Evolutionary conservation across 1,284 basidiomycete genomes (phyloP).

Genomic region (Exsudoporus floridanus): DNA sequence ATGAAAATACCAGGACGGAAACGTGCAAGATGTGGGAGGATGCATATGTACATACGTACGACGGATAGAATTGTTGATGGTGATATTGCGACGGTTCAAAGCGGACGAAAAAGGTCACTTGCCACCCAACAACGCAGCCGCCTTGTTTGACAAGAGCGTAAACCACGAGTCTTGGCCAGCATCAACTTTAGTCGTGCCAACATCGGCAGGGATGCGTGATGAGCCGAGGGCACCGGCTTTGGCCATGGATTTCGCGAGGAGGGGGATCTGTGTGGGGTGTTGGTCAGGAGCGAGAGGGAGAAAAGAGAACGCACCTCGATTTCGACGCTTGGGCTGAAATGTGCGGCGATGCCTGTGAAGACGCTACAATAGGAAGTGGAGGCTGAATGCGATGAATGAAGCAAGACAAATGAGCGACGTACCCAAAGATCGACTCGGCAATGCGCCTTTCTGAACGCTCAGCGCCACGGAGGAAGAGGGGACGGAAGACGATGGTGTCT

Average conservation of each 20-base stretch:
- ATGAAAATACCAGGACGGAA: too few species aligned
- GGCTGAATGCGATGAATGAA: too few species aligned
- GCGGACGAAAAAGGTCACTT: conserved; percentile 1
- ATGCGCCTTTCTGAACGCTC: conserved; percentile 42
- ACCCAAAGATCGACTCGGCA: conserved; percentile 45
- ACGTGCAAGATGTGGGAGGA: too few species aligned
- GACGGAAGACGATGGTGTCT: conserved; percentile 69
- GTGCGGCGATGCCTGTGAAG: conserved; percentile 40
- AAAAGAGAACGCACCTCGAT: conserved; percentile 43
- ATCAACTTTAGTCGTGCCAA: conserved; percentile 21
- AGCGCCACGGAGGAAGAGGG: conserved; percentile 50
- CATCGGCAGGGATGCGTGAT: conserved; percentile 14
- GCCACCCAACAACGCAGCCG: conserved; percentile 19
- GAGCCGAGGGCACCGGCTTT: conserved; percentile 30
- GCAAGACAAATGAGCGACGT: conserved; percentile 17
- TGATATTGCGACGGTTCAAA: neutral
- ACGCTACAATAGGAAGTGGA: conserved; percentile 15
- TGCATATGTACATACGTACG: too few species aligned
- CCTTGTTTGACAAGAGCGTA: conserved; percentile 28
- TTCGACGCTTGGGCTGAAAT: conserved; percentile 40
- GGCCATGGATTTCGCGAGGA: conserved; percentile 26
- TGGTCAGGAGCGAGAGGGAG: too few species aligned
- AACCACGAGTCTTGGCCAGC: conserved; percentile 21
- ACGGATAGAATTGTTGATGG: too few species aligned
- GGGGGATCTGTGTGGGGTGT: conserved; percentile 8